Evolutionary conservation across 805 yeast species (phyloP).

Genomic region (Candida taoyuanica): DNA sequence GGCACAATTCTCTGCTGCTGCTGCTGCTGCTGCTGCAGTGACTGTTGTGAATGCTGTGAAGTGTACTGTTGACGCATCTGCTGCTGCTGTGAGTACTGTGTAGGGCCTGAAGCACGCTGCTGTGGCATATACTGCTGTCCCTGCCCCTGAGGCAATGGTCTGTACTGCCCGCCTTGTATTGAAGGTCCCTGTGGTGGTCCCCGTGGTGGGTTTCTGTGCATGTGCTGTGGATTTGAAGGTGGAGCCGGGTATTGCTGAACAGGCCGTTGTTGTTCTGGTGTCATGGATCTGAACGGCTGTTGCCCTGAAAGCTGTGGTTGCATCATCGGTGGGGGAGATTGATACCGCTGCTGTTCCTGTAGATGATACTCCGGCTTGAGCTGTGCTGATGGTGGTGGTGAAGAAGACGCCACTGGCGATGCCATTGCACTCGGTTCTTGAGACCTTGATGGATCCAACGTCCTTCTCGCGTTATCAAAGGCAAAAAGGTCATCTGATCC

Average conservation of each 20-base stretch:
- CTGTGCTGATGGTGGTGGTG: background rate
- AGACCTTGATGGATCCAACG: constrained; percentile 10
- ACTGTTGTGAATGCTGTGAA: constrained; percentile 12
- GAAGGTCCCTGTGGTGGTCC: no score
- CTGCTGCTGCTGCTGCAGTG: constrained; percentile 20
- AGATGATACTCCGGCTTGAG: background rate
- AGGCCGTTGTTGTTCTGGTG: constrained; percentile 1
- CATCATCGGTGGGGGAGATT: constrained; percentile 3
- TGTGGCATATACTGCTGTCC: constrained; percentile 1
- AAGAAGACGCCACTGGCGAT: no score
- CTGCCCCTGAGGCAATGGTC: background rate
- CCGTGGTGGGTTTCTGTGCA: background rate
- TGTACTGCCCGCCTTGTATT: no score
- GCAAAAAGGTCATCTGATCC: constrained; percentile 3
- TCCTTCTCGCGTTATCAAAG: constrained; percentile 5
- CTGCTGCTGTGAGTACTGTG: constrained; percentile 2
- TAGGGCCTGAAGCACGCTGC: background rate
- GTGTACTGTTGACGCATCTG: constrained; percentile 6
- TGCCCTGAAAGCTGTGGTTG: constrained; percentile 5
- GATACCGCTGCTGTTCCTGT: constrained; percentile 4
- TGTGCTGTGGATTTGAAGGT: background rate
- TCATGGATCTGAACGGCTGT: constrained; percentile 1
- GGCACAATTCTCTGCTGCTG: constrained; percentile 3
- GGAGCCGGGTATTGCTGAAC: background rate
- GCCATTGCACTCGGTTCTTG: no score